These are phyloP conservation scores for Canavalia gladiata DNA, from an alignment of 306 rosid species.

Conservation along the genomic window DNA sequence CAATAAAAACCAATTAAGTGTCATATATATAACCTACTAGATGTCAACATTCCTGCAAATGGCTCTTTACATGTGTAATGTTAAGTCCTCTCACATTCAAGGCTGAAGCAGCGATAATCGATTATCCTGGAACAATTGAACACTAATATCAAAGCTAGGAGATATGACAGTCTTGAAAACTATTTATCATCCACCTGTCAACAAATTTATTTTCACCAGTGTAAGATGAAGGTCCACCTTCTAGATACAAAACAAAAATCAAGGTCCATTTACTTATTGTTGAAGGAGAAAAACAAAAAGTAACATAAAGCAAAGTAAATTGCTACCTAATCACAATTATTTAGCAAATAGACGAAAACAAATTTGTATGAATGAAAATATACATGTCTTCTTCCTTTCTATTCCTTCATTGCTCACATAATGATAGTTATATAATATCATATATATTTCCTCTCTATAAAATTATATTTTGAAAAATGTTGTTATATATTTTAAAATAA, in stretches of 20 bases:
- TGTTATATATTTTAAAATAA: not conserved
- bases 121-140: not conserved
- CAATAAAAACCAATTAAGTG: not conserved
- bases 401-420: slow-evolving; percentile 4
- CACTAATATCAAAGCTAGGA: not conserved
- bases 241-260: not conserved
- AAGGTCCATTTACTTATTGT: not conserved
- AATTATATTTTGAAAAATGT: not conserved
- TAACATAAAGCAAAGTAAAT: not conserved
- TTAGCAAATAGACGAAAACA: not conserved
- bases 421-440: not conserved
- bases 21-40: not conserved
- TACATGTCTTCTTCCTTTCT: not conserved
- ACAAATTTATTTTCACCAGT: not conserved
- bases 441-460: slow-evolving; percentile 5
- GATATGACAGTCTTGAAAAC: slow-evolving; percentile 20
- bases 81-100: slow-evolving; percentile 92
- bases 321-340: slow-evolving; percentile 29
- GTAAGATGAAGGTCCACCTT: not conserved
- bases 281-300: not conserved
- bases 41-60: slow-evolving; percentile 71
- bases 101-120: too few species aligned
- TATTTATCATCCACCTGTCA: slow-evolving; percentile 50
- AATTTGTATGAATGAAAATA: not conserved
- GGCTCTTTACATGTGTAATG: slow-evolving; percentile 95